A percentile compares a stretch with the other conserved stretches of the same genome.
phyloP scores from a whole-genome alignment of 768 basidiomycete genomes.

The Leccinum boreale region DNA sequence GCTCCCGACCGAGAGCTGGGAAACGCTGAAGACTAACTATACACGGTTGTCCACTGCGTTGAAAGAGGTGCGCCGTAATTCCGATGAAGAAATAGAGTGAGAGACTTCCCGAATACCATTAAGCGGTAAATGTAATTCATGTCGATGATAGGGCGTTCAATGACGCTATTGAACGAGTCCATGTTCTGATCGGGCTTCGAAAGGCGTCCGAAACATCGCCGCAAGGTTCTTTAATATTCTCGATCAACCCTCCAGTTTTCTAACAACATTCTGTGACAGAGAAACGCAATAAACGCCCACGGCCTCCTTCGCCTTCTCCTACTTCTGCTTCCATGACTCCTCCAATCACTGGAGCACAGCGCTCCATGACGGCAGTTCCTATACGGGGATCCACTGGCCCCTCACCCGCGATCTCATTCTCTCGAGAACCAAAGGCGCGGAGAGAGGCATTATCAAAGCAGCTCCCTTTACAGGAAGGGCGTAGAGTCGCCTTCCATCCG shows the following conservation, averaged over 20 bases:
- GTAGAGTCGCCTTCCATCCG: constrained; percentile 81
- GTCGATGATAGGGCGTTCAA: constrained; percentile 56
- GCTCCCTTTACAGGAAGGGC: constrained; percentile 64
- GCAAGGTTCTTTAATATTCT: constrained; percentile 44
- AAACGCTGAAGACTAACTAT: constrained; percentile 58
- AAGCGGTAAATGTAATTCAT: constrained; percentile 7
- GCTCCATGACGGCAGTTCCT: constrained; percentile 8
- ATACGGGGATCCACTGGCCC: constrained; percentile 60
- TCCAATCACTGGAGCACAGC: constrained; percentile 19
- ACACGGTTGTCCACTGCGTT: constrained; percentile 61
- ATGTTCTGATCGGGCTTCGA: constrained; percentile 67
- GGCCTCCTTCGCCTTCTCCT: constrained; percentile 64
- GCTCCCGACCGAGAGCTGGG: constrained; percentile 63
- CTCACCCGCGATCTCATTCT: constrained; percentile 45
- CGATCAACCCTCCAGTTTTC: not conserved
- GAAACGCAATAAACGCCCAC: constrained; percentile 75
- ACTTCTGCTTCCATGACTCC: constrained; percentile 44
- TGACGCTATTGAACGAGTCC: constrained; percentile 64
- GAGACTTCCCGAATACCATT: constrained; percentile 16
- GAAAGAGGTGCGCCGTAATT: constrained; percentile 54
- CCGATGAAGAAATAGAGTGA: constrained; percentile 66
- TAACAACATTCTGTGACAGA: constrained; percentile 36
- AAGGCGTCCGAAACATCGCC: constrained; percentile 60
- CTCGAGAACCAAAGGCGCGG: constrained; percentile 65
- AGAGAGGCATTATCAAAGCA: constrained; percentile 61